These are phyloP conservation scores for Sicyos edulis DNA, from an alignment of 306 rosid species.

Conservation along the genomic window DNA sequence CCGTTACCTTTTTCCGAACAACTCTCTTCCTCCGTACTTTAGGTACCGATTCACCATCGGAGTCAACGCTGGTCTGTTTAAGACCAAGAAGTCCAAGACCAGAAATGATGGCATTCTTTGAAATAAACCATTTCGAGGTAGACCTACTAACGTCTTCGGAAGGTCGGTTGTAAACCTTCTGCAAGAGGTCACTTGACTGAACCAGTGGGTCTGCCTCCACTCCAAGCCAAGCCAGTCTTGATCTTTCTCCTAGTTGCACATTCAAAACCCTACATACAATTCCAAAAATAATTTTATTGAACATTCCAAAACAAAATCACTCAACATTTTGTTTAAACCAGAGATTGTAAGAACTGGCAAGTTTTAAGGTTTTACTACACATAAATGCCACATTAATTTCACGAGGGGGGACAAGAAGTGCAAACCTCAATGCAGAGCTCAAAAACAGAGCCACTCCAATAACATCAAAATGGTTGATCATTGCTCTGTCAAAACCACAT, in stretches of 20 bases:
- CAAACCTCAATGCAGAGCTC: constrained; percentile 80
- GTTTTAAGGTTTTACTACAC: neutral
- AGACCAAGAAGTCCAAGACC: constrained; percentile 98
- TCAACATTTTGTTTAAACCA: constrained; percentile 4
- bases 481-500: constrained; percentile 83
- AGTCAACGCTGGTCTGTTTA: constrained; percentile 51
- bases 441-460: constrained; percentile 81
- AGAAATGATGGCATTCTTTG: constrained; percentile 80
- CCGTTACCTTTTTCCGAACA: constrained; percentile 76
- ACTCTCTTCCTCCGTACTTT: constrained; percentile 76
- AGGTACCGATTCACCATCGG: constrained; percentile 54
- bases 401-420: neutral
- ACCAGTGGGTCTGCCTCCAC: constrained; percentile 89
- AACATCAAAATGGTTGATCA: constrained; percentile 85
- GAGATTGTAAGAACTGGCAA: neutral
- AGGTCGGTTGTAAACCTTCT: constrained; percentile 65
- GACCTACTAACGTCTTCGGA: constrained; percentile 43
- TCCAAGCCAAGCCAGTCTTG: constrained; percentile 93
- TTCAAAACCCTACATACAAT: constrained; percentile 60
- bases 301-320: neutral
- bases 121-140: constrained; percentile 91
- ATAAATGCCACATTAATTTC: neutral
- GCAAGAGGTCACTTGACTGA: constrained; percentile 66
- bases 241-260: constrained; percentile 81
- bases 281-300: constrained; percentile 16